Evolutionary conservation across 2,329 filamentous ascomycete genomes (phyloP).

Genomic region (Cyclaneusma minus): DNA sequence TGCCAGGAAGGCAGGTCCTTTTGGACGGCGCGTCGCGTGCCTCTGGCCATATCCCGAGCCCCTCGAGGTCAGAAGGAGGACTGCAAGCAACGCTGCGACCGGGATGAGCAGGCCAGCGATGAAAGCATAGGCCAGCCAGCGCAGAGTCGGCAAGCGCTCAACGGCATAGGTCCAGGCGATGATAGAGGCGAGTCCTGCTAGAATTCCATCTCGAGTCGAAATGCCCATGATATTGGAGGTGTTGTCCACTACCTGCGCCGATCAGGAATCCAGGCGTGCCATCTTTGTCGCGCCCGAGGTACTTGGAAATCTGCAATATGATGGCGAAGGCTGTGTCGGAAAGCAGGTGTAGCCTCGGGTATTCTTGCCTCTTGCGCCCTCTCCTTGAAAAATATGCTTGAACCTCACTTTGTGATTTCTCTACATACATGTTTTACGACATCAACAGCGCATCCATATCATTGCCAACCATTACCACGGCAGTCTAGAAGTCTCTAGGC

Average conservation of each 20-base stretch:
- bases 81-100: conserved; percentile 34
- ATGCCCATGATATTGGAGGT: too few relatives aligned
- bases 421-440: too few relatives aligned
- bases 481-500: too few relatives aligned
- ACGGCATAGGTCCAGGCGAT: conserved; percentile 79
- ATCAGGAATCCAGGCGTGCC: conserved; percentile 47
- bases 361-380: too few relatives aligned
- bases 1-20: conserved; percentile 42
- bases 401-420: too few relatives aligned
- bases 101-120: conserved; percentile 47
- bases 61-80: conserved; percentile 47
- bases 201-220: conserved; percentile 55
- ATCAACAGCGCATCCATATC: too few relatives aligned
- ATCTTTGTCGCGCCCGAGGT: conserved; percentile 36
- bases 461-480: too few relatives aligned
- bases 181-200: conserved; percentile 55
- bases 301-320: conserved; percentile 58
- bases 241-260: conserved; percentile 46
- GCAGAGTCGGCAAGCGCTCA: conserved; percentile 68
- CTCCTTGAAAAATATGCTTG: too few relatives aligned
- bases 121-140: conserved; percentile 78
- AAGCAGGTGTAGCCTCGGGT: too few relatives aligned
- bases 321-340: conserved; percentile 52
- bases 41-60: conserved; percentile 25
- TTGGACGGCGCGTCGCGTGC: conserved; percentile 24